Evolutionary conservation across 164 flowering plant genomes (phyloP), one percentile per base, ranked within the genome.

Genomic region (Umbellularia californica): DNA sequence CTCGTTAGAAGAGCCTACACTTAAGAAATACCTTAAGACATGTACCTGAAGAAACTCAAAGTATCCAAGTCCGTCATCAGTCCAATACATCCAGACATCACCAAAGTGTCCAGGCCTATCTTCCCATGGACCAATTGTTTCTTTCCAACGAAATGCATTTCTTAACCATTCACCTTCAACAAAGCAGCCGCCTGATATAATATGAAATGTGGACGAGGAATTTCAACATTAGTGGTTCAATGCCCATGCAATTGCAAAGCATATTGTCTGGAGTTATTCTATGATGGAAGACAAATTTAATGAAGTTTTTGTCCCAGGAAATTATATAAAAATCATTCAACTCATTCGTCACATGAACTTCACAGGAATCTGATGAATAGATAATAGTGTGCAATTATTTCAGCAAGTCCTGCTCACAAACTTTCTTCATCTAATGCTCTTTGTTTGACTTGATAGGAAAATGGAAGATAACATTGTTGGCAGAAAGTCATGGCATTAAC

Each of bases 21-120:
- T 11, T 17, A 73, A 52, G 13, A 66, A 67, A 72, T 25, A 24
- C 58, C 51, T 20, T 70, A 60, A 70, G 70, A 63, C 20, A 76
- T 82, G 5, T 83, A 93, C 98, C 81, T 91, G 99, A 76, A 95
- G 93, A 84, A 88, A 89, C 83, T 95, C 99, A 50, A 87, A 87
- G 74, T 92, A 87, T 69, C 99, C 99, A 62, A 95, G 85, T 20
- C 98, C 99, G 81, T 95, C 99, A 82, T 95, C 98, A 58, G 97
- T 92, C 99, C 99, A 95, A 71, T 93, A 95, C 77, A 51, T 82
- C 99, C 98, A 95, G 77, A 91, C 94, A 80, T 93, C 98, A 75
- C 96, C 96, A 78, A 88, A 90, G 82, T 93, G 99, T 27, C 98
- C 98, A 12, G 99, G 90, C 75, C 99, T 89, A 80, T 91, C 90